These are phyloP conservation scores for Scutellaria baicalensis DNA, from an alignment of 257 asterid species.

Conservation along the genomic window DNA sequence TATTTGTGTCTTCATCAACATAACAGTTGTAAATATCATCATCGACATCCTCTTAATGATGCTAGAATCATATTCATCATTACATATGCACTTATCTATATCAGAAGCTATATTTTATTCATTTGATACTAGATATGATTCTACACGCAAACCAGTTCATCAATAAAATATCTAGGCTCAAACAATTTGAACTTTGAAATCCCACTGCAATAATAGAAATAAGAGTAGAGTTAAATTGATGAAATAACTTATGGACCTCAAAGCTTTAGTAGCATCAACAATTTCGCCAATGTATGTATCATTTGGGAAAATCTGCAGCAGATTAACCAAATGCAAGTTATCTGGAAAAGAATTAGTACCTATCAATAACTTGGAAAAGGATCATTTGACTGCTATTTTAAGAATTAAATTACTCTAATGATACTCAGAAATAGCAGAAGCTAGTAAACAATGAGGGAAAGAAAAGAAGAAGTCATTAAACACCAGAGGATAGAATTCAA, in stretches of 20 bases:
- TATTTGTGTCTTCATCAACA: background rate
- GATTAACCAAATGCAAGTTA: background rate
- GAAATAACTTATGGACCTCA: conserved; percentile 41
- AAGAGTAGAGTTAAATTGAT: conserved; percentile 5
- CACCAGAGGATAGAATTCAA: background rate
- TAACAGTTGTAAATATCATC: background rate
- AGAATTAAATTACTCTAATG: background rate
- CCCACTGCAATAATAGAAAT: conserved; percentile 1
- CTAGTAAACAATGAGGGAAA: background rate
- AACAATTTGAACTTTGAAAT: background rate
- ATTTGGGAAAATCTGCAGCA: conserved; percentile 73
- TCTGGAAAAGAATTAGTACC: background rate
- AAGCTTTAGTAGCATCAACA: conserved; percentile 51
- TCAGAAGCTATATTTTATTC: background rate
- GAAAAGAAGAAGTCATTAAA: background rate
- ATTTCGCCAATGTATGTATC: conserved; percentile 69
- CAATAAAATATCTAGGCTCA: background rate
- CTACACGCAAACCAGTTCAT: background rate
- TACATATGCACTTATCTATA: background rate
- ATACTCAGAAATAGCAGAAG: background rate
- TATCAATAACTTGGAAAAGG: background rate
- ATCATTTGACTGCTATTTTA: background rate
- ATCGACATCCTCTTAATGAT: background rate
- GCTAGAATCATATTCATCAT: background rate
- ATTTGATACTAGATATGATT: background rate